Base-by-base conservation (phyloP, 2,329 filamentous ascomycete genomes). In the Fusarium siculi region DNA sequence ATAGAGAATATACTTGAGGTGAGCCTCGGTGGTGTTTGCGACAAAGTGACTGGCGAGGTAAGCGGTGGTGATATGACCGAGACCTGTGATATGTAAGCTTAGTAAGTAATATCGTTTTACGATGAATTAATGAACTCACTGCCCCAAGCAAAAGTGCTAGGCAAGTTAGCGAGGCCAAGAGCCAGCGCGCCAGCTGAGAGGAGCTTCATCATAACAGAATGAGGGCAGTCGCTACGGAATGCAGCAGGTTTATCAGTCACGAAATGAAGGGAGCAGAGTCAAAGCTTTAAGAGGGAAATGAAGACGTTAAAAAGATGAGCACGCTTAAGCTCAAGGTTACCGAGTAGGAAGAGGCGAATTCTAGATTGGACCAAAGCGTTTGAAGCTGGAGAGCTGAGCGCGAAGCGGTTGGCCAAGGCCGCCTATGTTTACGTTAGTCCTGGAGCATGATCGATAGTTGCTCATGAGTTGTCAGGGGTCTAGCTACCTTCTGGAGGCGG, bases 41-140 rank as follows among this genome's bases (percentile, higher is more conserved):
- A 93, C 88, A 75, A 92, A 89, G 77, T 86, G 86, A 74, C 85
- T 86, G 16, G 91, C 90, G 28, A 93, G 78, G 77, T 90, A 91
- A 46, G 89, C 91, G 12, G 91, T 87, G 8, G 90, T 90, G 76
- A 91, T 89, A 79, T 93, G 91, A 4, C 91, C 91, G 62, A 92
- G 85, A 70, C 87, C 88, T 89, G 25, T 21, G 23, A 44, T 37
- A 14, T 56, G 63, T 74, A 55, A 77, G 72, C 66, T 64, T 36
- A 30, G 30, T 44, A 23, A 70, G 30, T 30, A 49, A 28, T n/a
- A 32, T 14, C 12, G 25, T 39, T 42, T 36, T 50, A 34, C 43
- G 23, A 52, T 54, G 34, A 46, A 43, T 37, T 37, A 77, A 81
- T 47, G 32, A 40, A 79, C 83, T 54, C 80, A 85, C 84, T 81